A percentile compares a stretch with the other conserved stretches of the same genome.
Evolutionary conservation across 2,329 filamentous ascomycete genomes (phyloP).

Genomic region (Talaromyces rugulosus): DNA sequence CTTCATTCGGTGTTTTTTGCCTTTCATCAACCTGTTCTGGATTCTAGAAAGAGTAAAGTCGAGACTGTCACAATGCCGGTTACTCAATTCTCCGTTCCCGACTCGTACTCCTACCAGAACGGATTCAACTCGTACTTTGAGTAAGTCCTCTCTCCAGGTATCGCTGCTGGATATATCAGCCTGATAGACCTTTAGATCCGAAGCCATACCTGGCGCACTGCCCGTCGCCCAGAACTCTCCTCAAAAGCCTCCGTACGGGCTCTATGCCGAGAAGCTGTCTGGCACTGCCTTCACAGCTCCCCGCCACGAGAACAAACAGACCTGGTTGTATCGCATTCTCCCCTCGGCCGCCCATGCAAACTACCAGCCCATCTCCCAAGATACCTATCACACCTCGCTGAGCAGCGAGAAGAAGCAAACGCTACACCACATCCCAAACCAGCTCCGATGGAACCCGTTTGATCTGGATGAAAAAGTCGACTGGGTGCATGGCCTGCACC

Average conservation of each 20-base stretch:
- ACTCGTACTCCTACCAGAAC: conserved; percentile 73
- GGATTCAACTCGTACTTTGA: conserved; percentile 76
- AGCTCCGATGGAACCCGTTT: conserved; percentile 76
- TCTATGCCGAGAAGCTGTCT: conserved; percentile 77
- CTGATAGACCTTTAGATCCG: conserved; percentile 51
- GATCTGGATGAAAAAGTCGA: conserved; percentile 66
- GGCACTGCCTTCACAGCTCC: conserved; percentile 69
- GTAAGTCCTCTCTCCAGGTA: conserved; percentile 44
- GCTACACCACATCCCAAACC: conserved; percentile 73
- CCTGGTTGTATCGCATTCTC: conserved; percentile 68
- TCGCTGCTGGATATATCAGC: not conserved
- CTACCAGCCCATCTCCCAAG: conserved; percentile 42
- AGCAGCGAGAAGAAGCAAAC: conserved; percentile 38
- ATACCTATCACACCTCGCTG: conserved; percentile 44
- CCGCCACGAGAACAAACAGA: conserved; percentile 64
- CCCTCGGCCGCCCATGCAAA: conserved; percentile 59
- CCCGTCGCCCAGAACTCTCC: conserved; percentile 76
- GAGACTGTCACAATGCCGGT: conserved; percentile 52
- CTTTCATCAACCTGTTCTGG: not conserved
- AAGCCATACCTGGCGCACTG: conserved; percentile 70
- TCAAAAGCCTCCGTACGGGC: conserved; percentile 71
- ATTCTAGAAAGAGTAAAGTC: not conserved
- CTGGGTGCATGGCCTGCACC: conserved; percentile 65
- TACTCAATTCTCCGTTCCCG: conserved; percentile 58
- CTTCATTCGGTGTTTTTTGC: not conserved